These are phyloP conservation scores for Candida tetrigidarum DNA, from an alignment of 1,139 yeast genomes.

Conservation along the genomic window DNA sequence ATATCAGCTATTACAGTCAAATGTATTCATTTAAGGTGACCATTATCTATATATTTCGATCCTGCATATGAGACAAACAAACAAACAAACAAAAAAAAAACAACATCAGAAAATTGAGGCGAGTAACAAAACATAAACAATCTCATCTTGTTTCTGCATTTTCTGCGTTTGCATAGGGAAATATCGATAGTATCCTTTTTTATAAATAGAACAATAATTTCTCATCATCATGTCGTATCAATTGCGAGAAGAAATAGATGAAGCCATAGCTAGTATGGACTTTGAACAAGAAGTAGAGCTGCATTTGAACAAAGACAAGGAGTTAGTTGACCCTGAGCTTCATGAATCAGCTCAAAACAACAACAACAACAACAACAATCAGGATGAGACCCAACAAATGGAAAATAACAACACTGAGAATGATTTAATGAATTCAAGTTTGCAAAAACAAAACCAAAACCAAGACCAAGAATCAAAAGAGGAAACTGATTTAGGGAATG, in stretches of 20 bases:
- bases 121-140: constrained; percentile 2
- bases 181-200: too few relatives aligned
- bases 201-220: background rate
- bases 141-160: background rate
- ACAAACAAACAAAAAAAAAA: too few relatives aligned
- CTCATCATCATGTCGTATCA: background rate
- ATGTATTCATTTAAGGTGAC: too few relatives aligned
- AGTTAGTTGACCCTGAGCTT: background rate
- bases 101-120: background rate
- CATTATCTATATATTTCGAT: too few relatives aligned
- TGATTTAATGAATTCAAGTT: background rate
- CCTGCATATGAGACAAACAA: constrained; percentile 4
- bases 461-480: constrained; percentile 3
- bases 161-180: too few relatives aligned
- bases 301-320: background rate
- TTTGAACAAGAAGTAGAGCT: background rate
- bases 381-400: too few relatives aligned
- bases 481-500: constrained; percentile 4
- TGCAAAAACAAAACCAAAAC: background rate
- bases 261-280: constrained; percentile 1
- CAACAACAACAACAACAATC: background rate
- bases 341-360: constrained; percentile 1
- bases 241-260: constrained; percentile 1
- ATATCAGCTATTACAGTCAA: too few relatives aligned
- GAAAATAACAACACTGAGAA: background rate